A percentile compares a stretch with the other conserved stretches of the same genome.
These are phyloP conservation scores for Colletotrichum acutatum DNA, from an alignment of 2,329 filamentous ascomycete genomes.

Conservation along the genomic window DNA sequence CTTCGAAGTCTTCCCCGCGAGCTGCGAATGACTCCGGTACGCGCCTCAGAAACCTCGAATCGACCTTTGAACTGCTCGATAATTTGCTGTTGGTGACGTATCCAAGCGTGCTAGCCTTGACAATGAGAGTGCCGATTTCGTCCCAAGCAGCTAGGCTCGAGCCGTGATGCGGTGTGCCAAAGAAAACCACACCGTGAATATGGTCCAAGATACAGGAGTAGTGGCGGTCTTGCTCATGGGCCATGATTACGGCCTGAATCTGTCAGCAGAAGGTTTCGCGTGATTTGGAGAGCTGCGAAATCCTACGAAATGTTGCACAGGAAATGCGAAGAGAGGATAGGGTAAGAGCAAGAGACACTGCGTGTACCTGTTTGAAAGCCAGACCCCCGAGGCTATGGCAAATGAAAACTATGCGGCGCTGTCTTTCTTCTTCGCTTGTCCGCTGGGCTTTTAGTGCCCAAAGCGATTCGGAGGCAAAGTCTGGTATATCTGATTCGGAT, in stretches of 20 bases:
- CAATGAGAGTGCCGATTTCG: not conserved
- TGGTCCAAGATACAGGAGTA: not conserved
- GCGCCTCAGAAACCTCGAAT: rapidly evolving
- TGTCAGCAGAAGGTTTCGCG: not conserved
- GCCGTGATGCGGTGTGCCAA: not conserved
- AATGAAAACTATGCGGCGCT: not conserved
- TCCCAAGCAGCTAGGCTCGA: not conserved
- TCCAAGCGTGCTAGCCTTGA: not conserved
- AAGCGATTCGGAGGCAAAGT: rapidly evolving
- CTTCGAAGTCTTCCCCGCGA: not conserved
- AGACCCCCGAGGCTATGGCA: not conserved
- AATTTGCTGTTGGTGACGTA: not conserved
- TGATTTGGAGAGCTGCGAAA: no score
- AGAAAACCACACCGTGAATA: not conserved
- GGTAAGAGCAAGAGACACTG: not conserved
- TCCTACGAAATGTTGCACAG: no score
- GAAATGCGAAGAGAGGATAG: no score
- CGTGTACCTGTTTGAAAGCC: not conserved
- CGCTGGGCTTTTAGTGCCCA: rapidly evolving
- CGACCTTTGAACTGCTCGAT: rapidly evolving
- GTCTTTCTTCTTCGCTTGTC: not conserved
- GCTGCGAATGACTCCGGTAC: not conserved
- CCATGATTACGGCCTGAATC: not conserved
- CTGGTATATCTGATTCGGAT: not conserved
- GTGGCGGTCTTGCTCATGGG: not conserved